Evolutionary conservation across 306 rosid species (phyloP), one percentile per base, ranked within the genome.

Genomic region (Prinsepia uniflora): DNA sequence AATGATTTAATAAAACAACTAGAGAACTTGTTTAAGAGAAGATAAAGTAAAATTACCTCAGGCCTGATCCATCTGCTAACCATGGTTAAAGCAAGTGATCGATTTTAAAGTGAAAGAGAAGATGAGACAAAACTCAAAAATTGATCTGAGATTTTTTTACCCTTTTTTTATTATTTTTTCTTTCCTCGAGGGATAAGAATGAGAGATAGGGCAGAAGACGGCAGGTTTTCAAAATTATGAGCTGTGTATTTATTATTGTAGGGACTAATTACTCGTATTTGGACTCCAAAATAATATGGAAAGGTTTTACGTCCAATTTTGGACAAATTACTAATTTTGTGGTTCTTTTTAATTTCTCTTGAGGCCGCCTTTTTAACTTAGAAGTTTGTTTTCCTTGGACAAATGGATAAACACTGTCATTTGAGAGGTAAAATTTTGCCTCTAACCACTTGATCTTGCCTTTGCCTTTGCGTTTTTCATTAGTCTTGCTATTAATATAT

Each of bases 61-160:
- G 98, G 97, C 82, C 59, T 94, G 6, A 94, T 36, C 97, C 98
- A 94, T 84, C 86, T 85, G 78, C 81, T 50, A 63, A 65, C 59
- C 75, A 81, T 78, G 63, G 8, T 30, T 52, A 6, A 55, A 24
- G 22, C 24, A 15, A 8, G 47, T 8, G 62, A 46, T 30, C 36
- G 36, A 30, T 30, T 30, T 30, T 30, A 30, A 30, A 30, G 36
- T 30, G 36, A 30, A 30, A 46, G 9, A 48, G 43, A 1, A 52
- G 42, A 63, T 64, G 52, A 67, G 63, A 17, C 60, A 72, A n/a
- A 10, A 30, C 36, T 30, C 36, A 7, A 44, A 59, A 24, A 48
- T 10, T 50, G 53, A 22, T 57, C 15, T 68, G 24, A 65, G 10
- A n/a, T n/a, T 15, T 20, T 14, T 22, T 11, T 57, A 20, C 63